Evolutionary conservation across 305 asterid genomes (phyloP), one percentile per base, ranked within the genome.

Genomic region (Fraxinus greggii): DNA sequence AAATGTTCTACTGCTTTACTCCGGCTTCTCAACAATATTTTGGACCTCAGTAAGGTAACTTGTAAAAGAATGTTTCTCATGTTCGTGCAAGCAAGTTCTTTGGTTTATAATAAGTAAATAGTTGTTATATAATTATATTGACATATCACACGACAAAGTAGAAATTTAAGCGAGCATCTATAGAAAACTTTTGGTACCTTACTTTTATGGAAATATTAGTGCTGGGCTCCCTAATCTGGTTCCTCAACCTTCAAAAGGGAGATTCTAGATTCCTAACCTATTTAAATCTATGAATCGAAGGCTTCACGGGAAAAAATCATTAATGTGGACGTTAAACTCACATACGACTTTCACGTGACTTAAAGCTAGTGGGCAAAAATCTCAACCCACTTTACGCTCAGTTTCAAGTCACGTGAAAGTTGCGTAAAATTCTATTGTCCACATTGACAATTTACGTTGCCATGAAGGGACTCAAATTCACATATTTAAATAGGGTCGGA

Each of bases 31-130:
- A 95, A 95, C 91, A 92, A 95, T 89, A 95, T 95, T 85, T 88
- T 95, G 92, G 98, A 95, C 92, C 92, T 95, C 48, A 95, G 98
- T 83, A 95, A 95, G 98, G 98, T 95, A 76, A 69, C 85, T 35
- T 80, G 67, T 51, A 65, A 54, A 77, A 69, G 19, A 75, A n/a
- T 81, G 36, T 63, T 81, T 35, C 72, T 70, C 72, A 24, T 65
- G 72, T 65, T 65, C 35, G 28, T 65, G 28, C 28, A 19, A 56
- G 28, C 67, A 56, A 56, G 67, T 56, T 56, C 12, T 56, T 56
- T 19, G 67, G 67, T 56, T 56, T n/a, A 5, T 56, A 7, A 23
- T 56, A 56, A 56, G 67, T 10, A 56, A 19, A 56, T 56, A 56
- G 26, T 56, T 19, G 67, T 56, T 6, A 19, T n/a, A n/a, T n/a